Base-by-base conservation (phyloP, 768 basidiomycete species). In the Sporobolomyces phaffii region DNA sequence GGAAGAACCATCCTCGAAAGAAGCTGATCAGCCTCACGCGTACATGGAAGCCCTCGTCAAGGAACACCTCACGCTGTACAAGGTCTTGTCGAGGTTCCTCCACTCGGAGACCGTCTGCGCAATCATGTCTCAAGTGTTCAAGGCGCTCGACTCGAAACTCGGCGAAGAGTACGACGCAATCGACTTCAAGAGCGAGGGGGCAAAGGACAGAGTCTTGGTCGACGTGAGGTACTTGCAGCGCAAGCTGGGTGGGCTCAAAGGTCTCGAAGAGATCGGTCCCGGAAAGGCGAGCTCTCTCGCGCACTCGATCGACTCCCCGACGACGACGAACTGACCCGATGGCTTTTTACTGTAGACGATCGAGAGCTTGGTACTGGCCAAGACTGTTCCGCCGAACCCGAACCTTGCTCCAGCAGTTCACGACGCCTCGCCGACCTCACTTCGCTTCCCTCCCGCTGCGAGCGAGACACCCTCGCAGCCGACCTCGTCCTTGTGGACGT, bases 101-200 rank as follows among this genome's bases (percentile, higher is more conserved):
- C 81, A 89, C 20, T 78, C 81, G 49, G 82, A 84, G 36, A 83
- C 91, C 31, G 89, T 96, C 48, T 90, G 93, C 84, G 84, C 84
- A 77, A 91, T 99, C 76, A 93, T 97, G 90, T 84, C 86, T 40
- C 90, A 97, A 76, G 96, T 98, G 18, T 87, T 97, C 67, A 89
- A 89, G 24, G 87, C 90, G 18, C 92, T 97, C 78, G 91, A 91
- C 77, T 86, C 90, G 78, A 85, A 89, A 40, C 81, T 99, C 26
- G 86, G 86, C 43, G 90, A 93, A 74, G 91, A 92, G 76, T 94
- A 87, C 78, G 81, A 81, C 58, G 85, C 83, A 75, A 85, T 96
- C 61, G 89, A 92, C 72, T 80, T 97, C 34, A 90, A 87, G 59
- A 84, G 83, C 74, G 84, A 85, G 65, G 89, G 87, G 66, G 91